These are phyloP conservation scores for Lindgomyces ingoldianus DNA, from an alignment of 495 filamentous ascomycete species.

Conservation along the genomic window DNA sequence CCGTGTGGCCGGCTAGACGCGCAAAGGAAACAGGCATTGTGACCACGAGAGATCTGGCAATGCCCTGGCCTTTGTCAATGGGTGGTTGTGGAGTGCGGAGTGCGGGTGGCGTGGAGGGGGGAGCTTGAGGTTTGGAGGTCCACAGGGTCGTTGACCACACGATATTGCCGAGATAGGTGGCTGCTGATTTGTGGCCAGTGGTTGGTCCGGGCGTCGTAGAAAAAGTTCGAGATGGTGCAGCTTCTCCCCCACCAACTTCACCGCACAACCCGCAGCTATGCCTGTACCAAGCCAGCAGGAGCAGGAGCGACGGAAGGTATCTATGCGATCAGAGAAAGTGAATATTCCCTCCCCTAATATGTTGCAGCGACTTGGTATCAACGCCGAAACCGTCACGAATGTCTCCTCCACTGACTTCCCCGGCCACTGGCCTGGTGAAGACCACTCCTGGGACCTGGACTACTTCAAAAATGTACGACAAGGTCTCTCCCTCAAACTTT, in stretches of 20 bases:
- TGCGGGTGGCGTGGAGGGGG: slow-evolving; percentile 23
- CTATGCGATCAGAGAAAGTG: background rate
- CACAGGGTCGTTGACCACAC: background rate
- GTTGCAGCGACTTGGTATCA: slow-evolving; percentile 75
- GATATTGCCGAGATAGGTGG: slow-evolving; percentile 19
- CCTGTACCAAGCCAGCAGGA: slow-evolving; percentile 33
- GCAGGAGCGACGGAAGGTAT: slow-evolving; percentile 39
- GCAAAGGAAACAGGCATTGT: slow-evolving; percentile 68
- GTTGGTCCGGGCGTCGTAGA: slow-evolving; percentile 9
- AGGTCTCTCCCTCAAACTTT: slow-evolving; percentile 24
- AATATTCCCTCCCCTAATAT: background rate
- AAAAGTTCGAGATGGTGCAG: slow-evolving; percentile 10
- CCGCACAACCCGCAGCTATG: slow-evolving; percentile 17
- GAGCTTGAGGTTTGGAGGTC: slow-evolving; percentile 20
- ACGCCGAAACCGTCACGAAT: slow-evolving; percentile 84
- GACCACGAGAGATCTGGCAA: slow-evolving; percentile 26
- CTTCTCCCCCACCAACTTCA: background rate
- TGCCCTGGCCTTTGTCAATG: slow-evolving; percentile 28
- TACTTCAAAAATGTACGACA: slow-evolving; percentile 65
- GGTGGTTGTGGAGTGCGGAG: slow-evolving; percentile 22
- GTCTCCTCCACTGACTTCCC: slow-evolving; percentile 88
- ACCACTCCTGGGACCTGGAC: slow-evolving; percentile 81
- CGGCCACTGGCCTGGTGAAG: slow-evolving; percentile 84
- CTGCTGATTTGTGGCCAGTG: slow-evolving; percentile 9
- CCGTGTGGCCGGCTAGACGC: slow-evolving; percentile 63